phyloP scores from a whole-genome alignment of 352 stramenopile genomes.

The Pythium brachiatum region DNA sequence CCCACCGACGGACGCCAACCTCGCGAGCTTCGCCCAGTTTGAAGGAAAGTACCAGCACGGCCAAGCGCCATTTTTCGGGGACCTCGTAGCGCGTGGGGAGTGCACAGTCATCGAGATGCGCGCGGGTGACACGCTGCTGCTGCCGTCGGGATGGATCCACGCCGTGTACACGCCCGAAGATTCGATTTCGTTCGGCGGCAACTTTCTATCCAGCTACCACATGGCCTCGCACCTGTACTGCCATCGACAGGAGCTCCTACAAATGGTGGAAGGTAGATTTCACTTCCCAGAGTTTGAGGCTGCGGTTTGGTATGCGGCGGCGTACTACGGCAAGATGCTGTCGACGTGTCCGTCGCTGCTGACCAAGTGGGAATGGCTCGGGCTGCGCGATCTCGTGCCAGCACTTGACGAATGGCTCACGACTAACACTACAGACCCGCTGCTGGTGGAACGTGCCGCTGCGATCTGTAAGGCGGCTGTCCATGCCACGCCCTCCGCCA shows the following conservation, averaged over 20 bases:
- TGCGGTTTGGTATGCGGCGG: slow-evolving; percentile 38
- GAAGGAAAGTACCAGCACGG: slow-evolving; percentile 26
- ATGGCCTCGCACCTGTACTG: slow-evolving; percentile 35
- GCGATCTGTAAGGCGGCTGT: slow-evolving; percentile 15
- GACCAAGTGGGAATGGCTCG: slow-evolving; percentile 27
- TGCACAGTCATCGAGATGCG: slow-evolving; percentile 32
- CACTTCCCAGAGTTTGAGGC: slow-evolving; percentile 38
- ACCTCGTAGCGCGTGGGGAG: slow-evolving; percentile 23
- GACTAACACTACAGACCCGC: background rate
- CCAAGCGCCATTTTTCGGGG: slow-evolving; percentile 25
- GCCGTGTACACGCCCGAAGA: slow-evolving; percentile 42
- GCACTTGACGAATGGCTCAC: slow-evolving; percentile 26
- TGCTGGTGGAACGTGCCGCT: slow-evolving; percentile 1
- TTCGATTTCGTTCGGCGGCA: slow-evolving; percentile 41
- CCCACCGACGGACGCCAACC: slow-evolving; percentile 35
- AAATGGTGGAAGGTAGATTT: slow-evolving; percentile 27
- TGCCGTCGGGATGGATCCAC: slow-evolving; percentile 49
- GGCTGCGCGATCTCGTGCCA: slow-evolving; percentile 21
- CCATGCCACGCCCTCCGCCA: background rate
- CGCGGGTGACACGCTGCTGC: slow-evolving; percentile 38
- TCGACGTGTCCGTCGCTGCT: slow-evolving; percentile 20
- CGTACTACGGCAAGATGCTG: slow-evolving; percentile 28
- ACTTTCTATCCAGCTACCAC: slow-evolving; percentile 42
- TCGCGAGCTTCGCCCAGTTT: slow-evolving; percentile 31
- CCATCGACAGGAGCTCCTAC: slow-evolving; percentile 30